A percentile compares a stretch with the other conserved stretches of the same genome.
These are phyloP conservation scores for Galeopsis tetrahit DNA, from an alignment of 257 asterid species.

Conservation along the genomic window DNA sequence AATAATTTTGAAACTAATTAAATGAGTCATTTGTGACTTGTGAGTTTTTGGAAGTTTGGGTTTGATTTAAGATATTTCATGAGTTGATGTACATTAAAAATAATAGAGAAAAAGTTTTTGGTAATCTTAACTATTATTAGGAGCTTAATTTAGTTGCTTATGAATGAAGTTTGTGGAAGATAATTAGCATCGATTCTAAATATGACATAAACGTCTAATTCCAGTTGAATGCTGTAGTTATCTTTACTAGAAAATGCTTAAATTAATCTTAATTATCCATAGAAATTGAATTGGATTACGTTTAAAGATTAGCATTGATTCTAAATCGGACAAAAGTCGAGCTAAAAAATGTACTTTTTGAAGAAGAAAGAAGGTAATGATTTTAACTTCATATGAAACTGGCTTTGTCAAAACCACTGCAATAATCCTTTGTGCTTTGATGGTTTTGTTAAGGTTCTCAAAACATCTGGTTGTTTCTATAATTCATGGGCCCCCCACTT, in stretches of 20 bases:
- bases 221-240: neutral
- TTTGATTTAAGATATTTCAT: too few relatives aligned
- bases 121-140: neutral
- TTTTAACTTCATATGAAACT: neutral
- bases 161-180: neutral
- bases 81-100: too few relatives aligned
- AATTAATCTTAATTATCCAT: neutral
- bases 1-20: too few relatives aligned
- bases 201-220: neutral
- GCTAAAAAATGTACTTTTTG: neutral
- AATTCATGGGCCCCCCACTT: too few relatives aligned
- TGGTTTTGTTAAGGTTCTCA: conserved; percentile 24
- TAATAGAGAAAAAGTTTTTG: too few relatives aligned
- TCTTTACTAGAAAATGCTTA: neutral
- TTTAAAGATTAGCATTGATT: neutral
- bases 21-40: too few relatives aligned
- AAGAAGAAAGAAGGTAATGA: neutral
- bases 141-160: neutral
- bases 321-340: neutral
- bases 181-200: neutral
- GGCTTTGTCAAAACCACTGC: conserved; percentile 19
- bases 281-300: neutral
- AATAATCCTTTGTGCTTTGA: conserved; percentile 18
- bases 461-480: too few relatives aligned
- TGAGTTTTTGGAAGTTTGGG: too few relatives aligned